Base-by-base conservation (phyloP, 2,329 filamentous ascomycete genomes). In the Davidsoniella virescens region DNA sequence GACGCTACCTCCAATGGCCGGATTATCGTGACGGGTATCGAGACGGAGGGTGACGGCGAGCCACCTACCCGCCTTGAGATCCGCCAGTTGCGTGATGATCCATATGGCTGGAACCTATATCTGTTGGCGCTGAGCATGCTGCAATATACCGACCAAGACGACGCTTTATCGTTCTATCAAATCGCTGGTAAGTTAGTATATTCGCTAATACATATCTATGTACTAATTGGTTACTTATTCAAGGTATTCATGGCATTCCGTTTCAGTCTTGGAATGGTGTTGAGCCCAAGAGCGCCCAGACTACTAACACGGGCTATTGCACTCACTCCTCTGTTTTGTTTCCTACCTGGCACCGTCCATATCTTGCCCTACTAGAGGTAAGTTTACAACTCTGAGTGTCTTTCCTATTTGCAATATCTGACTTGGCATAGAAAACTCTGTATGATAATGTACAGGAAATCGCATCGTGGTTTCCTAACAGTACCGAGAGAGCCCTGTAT, bases 261-360 rank as follows among this genome's bases (percentile, higher is more conserved):
- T 75, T 73, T 55, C 56, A 65, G 38, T 61, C 70, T 10, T 78
- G 74, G 72, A 72, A 69, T 26, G 70, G 65, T 33, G 75, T 78
- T 18, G 58, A 64, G 45, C 75, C 72, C 52, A 67, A 70, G 51
- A 52, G 41, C 36, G 36, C 33, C 36, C 51, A 54, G 39, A 54
- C 52, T 16, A 50, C 41, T 17, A 65, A 69, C 38, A 69, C 72
- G 14, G 86, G 85, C 46, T 93, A 87, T 62, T 93, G 87, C 62
- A 76, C 76, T 12, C 87, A 94, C 63, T 75, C 71, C 20, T 84
- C 82, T 1, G 76, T 81, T 39, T 67, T 92, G 14, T 92, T 94
- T 61, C 76, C 82, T 38, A 73, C 80, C 38, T 93, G 87, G 87
- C 87, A 94, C 68, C 76, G 87, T 46, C 83, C 85, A 1, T 93